These are phyloP conservation scores for Bruguiera parviflora DNA, from an alignment of 345 rosid genomes.

Conservation along the genomic window DNA sequence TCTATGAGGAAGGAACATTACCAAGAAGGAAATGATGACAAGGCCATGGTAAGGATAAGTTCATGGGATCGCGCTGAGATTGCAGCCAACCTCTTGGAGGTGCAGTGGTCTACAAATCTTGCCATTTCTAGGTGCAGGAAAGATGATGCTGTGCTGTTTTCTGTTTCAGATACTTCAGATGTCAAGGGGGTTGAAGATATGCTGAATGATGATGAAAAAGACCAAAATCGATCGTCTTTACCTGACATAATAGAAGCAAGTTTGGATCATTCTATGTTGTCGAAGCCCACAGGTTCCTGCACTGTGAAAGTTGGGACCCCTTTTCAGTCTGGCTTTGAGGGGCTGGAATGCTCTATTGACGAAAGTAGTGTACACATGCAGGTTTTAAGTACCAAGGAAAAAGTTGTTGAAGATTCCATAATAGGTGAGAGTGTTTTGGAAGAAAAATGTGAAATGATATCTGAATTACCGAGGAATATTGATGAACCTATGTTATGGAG, in stretches of 20 bases:
- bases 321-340: slow-evolving; percentile 22
- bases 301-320: slow-evolving; percentile 14
- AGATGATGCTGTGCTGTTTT: slow-evolving; percentile 26
- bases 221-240: slow-evolving; percentile 6
- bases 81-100: slow-evolving; percentile 82
- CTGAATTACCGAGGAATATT: slow-evolving; percentile 19
- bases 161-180: slow-evolving; percentile 17
- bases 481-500: slow-evolving; percentile 16
- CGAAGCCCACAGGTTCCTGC: slow-evolving; percentile 22
- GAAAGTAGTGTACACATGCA: slow-evolving; percentile 22
- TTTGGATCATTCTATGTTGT: slow-evolving; percentile 7
- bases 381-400: slow-evolving; percentile 21
- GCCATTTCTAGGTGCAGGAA: slow-evolving; percentile 37
- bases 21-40: slow-evolving; percentile 31
- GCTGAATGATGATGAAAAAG: slow-evolving; percentile 19
- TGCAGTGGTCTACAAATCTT: slow-evolving; percentile 83
- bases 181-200: slow-evolving; percentile 14
- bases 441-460: slow-evolving; percentile 18
- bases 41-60: slow-evolving; percentile 34
- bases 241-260: slow-evolving; percentile 18
- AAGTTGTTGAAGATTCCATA: slow-evolving; percentile 24
- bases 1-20: slow-evolving; percentile 35
- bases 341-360: slow-evolving; percentile 20
- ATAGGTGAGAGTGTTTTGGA: slow-evolving; percentile 26
- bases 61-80: slow-evolving; percentile 81